These are phyloP conservation scores for Austroboletus novae-zelandiae DNA, from an alignment of 1,284 basidiomycete species.

Conservation along the genomic window DNA sequence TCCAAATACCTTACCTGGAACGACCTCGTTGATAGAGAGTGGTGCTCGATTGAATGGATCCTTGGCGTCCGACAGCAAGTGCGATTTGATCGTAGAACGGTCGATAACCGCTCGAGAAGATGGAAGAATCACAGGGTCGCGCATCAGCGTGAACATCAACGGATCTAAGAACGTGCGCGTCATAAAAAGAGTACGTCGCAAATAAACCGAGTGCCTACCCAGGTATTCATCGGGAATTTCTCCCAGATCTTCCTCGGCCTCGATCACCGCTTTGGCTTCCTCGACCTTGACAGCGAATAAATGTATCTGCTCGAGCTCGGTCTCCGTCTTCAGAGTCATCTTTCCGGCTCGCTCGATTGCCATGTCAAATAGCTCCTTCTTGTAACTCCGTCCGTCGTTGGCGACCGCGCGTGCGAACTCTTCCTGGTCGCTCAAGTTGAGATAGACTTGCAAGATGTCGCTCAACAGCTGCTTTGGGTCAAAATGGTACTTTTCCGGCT, in stretches of 20 bases:
- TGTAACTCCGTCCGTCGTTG: slow-evolving; percentile 90
- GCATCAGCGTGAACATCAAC: slow-evolving; percentile 93
- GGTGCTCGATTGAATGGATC: slow-evolving; percentile 91
- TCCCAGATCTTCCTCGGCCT: slow-evolving; percentile 90
- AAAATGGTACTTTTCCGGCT: slow-evolving; percentile 90
- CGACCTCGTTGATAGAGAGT: slow-evolving; percentile 76
- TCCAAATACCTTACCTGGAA: slow-evolving; percentile 53
- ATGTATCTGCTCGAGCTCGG: slow-evolving; percentile 75
- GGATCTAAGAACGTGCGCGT: slow-evolving; percentile 58
- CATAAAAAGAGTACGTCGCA: background rate
- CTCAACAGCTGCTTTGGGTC: slow-evolving; percentile 81
- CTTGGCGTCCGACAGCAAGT: slow-evolving; percentile 86
- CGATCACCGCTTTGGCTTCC: slow-evolving; percentile 70
- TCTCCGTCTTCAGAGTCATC: slow-evolving; percentile 73
- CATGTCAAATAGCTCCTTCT: slow-evolving; percentile 78
- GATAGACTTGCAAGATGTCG: slow-evolving; percentile 89
- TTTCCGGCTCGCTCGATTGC: slow-evolving; percentile 73
- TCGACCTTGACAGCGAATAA: slow-evolving; percentile 84
- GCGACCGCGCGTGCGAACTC: slow-evolving; percentile 91
- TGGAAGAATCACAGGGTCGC: slow-evolving; percentile 91
- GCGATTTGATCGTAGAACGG: slow-evolving; percentile 92
- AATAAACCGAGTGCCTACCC: slow-evolving; percentile 47
- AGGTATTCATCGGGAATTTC: slow-evolving; percentile 96
- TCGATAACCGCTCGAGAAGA: slow-evolving; percentile 83
- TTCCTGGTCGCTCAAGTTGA: slow-evolving; percentile 81